Evolutionary conservation across 192 early-diverging fungal species (phyloP).

Genomic region (Linnemannia zychae): DNA sequence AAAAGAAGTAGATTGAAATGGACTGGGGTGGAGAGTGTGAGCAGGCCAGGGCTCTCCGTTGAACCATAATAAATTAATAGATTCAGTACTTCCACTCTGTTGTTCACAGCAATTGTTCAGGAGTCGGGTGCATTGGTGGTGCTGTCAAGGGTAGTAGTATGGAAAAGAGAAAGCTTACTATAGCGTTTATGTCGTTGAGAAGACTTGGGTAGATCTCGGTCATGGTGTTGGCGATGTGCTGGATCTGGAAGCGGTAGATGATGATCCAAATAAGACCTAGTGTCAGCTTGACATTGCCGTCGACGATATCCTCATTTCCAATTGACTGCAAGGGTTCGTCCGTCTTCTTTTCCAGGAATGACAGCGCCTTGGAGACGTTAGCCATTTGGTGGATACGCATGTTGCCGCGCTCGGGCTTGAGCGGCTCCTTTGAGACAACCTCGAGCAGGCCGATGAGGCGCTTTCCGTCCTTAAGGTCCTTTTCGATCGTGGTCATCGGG

Average conservation of each 20-base stretch:
- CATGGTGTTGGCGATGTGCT: constrained; percentile 58
- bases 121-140: background rate
- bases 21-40: constrained; percentile 1
- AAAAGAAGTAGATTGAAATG: background rate
- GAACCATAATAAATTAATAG: constrained; percentile 50
- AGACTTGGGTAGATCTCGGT: constrained; percentile 48
- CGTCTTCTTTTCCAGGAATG: constrained; percentile 67
- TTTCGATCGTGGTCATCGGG: constrained; percentile 65
- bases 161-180: constrained; percentile 36
- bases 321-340: constrained; percentile 68
- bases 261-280: constrained; percentile 68
- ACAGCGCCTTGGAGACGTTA: constrained; percentile 79
- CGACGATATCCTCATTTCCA: constrained; percentile 86
- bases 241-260: constrained; percentile 69
- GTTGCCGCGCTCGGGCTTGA: constrained; percentile 78
- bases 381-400: constrained; percentile 86
- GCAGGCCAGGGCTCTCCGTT: background rate
- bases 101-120: background rate
- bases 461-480: constrained; percentile 78
- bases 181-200: constrained; percentile 35
- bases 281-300: constrained; percentile 78
- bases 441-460: constrained; percentile 78
- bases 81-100: background rate
- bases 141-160: background rate
- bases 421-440: constrained; percentile 78